Percentiles rank a stretch among this genome's conserved stretches.
These are phyloP conservation scores for Candida suzukii DNA, from an alignment of 805 yeast species.

Conservation along the genomic window DNA sequence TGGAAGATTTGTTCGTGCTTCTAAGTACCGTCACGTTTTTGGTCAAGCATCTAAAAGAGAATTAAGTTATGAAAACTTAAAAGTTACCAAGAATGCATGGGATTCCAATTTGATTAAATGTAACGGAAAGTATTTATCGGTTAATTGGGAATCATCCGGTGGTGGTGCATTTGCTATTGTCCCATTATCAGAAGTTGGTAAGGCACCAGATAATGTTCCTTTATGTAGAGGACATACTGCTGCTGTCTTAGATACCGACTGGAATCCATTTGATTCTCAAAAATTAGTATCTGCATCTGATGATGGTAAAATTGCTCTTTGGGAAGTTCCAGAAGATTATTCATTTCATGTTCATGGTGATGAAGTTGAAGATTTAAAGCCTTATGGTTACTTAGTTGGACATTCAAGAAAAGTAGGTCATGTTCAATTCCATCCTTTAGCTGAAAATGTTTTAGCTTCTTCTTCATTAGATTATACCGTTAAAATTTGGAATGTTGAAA, in stretches of 20 bases:
- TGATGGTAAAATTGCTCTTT: constrained; percentile 71
- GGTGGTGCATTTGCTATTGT: constrained; percentile 97
- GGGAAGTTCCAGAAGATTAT: constrained; percentile 83
- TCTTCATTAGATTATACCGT: constrained; percentile 87
- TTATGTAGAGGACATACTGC: constrained; percentile 95
- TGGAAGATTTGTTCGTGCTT: constrained; percentile 90
- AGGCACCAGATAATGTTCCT: constrained; percentile 89
- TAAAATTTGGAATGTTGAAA: constrained; percentile 82
- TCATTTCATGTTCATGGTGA: constrained; percentile 52
- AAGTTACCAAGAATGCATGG: constrained; percentile 88
- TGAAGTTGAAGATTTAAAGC: constrained; percentile 63
- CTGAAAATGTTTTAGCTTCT: constrained; percentile 79
- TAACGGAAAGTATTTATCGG: constrained; percentile 79
- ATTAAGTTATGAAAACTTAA: constrained; percentile 65
- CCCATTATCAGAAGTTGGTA: constrained; percentile 81
- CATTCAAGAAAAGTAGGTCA: constrained; percentile 94
- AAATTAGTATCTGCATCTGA: constrained; percentile 76
- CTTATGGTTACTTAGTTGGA: constrained; percentile 67
- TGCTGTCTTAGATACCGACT: constrained; percentile 90
- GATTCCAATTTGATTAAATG: constrained; percentile 86
- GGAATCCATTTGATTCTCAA: constrained; percentile 81
- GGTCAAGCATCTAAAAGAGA: constrained; percentile 81
- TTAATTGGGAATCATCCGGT: constrained; percentile 92
- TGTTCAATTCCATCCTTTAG: constrained; percentile 83
- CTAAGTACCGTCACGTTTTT: constrained; percentile 92